Conservation (phyloP, 129 eudicot species). For the Solidago caesia region DNA sequence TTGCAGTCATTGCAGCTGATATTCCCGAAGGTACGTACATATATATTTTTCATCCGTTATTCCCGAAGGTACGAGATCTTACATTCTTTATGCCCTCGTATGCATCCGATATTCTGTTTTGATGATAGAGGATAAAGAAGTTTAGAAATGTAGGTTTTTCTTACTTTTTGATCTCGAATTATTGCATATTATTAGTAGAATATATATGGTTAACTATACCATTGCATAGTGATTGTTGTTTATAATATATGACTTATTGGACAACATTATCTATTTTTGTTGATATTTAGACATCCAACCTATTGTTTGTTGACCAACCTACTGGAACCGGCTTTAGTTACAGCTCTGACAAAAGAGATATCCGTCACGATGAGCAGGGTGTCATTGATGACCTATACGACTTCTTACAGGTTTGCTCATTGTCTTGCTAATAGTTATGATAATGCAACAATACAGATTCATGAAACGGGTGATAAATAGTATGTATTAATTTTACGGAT, state of each 20-base stretch:
- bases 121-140: too few species aligned
- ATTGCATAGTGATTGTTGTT: background rate
- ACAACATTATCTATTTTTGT: conserved; percentile 20
- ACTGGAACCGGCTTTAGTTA: conserved; percentile 91
- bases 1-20: too few species aligned
- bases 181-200: too few species aligned
- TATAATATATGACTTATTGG: conserved; percentile 5
- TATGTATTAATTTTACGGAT: too few species aligned
- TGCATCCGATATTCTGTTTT: too few species aligned
- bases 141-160: too few species aligned
- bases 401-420: conserved; percentile 72
- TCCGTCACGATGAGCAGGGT: conserved; percentile 72
- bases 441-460: conserved; percentile 15
- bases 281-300: conserved; percentile 67
- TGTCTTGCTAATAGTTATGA: conserved; percentile 3
- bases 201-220: background rate
- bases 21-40: too few species aligned
- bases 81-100: too few species aligned
- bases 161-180: too few species aligned
- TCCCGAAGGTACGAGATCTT: too few species aligned
- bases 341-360: conserved; percentile 69
- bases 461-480: background rate
- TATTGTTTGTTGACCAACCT: conserved; percentile 85
- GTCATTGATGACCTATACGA: conserved; percentile 82
- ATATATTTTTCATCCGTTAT: too few species aligned